phyloP scores from a whole-genome alignment of 2,329 filamentous ascomycete genomes.

The Knufia fluminis region DNA sequence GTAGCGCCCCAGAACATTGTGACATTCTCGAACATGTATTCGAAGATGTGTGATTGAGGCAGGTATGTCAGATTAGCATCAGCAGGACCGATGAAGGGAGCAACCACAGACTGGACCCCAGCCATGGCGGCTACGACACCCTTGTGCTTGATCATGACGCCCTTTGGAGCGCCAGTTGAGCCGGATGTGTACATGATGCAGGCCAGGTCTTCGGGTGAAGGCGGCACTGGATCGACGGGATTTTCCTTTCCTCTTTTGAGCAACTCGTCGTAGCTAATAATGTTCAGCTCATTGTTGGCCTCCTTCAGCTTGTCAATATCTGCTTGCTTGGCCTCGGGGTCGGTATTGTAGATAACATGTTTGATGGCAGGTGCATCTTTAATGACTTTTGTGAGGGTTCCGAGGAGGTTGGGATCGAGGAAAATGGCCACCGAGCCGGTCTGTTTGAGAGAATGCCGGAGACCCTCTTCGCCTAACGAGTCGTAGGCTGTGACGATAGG shows the following conservation, averaged over 20 bases:
- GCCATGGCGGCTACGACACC: slow-evolving; percentile 74
- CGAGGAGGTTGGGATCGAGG: slow-evolving; percentile 31
- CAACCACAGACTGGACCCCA: slow-evolving; percentile 69
- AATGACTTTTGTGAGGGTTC: slow-evolving; percentile 43
- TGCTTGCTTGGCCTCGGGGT: slow-evolving; percentile 38
- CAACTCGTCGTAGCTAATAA: slow-evolving; percentile 45
- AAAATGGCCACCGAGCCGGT: slow-evolving; percentile 29
- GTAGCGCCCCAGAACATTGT: slow-evolving; percentile 82
- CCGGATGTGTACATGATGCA: slow-evolving; percentile 74
- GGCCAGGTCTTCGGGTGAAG: slow-evolving; percentile 63
- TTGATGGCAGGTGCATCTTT: slow-evolving; percentile 44
- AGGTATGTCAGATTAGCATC: slow-evolving; percentile 85
- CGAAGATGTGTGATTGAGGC: slow-evolving; percentile 89
- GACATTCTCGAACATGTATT: slow-evolving; percentile 90
- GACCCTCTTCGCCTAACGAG: slow-evolving; percentile 29
- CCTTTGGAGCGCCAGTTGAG: slow-evolving; percentile 77
- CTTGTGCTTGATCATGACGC: slow-evolving; percentile 68
- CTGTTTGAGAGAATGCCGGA: slow-evolving; percentile 28
- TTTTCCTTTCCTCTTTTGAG: slow-evolving; percentile 49
- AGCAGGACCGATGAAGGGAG: slow-evolving; percentile 63
- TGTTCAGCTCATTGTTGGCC: slow-evolving; percentile 41
- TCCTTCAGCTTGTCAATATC: slow-evolving; percentile 43
- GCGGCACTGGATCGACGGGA: slow-evolving; percentile 58
- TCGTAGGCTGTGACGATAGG: slow-evolving; percentile 65
- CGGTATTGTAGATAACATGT: slow-evolving; percentile 47